A percentile compares a stretch with the other conserved stretches of the same genome.
These are phyloP conservation scores for Polymyxa betae DNA, from an alignment of 208 protist genomes.

Conservation along the genomic window DNA sequence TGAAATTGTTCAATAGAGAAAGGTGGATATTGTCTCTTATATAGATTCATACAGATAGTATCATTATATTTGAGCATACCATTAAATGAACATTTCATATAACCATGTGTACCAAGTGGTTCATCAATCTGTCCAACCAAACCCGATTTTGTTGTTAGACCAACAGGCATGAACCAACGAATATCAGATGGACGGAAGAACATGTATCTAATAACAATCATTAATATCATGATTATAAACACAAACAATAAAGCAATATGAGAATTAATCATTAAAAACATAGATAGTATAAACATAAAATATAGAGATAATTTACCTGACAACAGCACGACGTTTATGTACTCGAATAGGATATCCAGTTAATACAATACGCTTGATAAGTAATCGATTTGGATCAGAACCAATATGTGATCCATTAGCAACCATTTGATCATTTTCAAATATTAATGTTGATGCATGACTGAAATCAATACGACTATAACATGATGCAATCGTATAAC, in stretches of 20 bases:
- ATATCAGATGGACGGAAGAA: constrained; percentile 88
- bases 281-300: background rate
- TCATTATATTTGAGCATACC: constrained; percentile 90
- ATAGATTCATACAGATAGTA: constrained; percentile 95
- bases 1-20: background rate
- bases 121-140: constrained; percentile 91
- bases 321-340: constrained; percentile 79
- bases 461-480: constrained; percentile 77
- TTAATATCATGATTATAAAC: background rate
- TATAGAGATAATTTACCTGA: constrained; percentile 71
- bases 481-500: constrained; percentile 73
- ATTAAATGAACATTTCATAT: constrained; percentile 93
- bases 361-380: constrained; percentile 81
- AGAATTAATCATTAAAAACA: background rate
- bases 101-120: constrained; percentile 91
- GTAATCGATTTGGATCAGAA: constrained; percentile 77
- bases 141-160: constrained; percentile 91
- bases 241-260: background rate
- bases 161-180: constrained; percentile 92
- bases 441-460: constrained; percentile 73
- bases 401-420: constrained; percentile 67
- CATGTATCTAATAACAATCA: constrained; percentile 71
- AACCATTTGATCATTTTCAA: constrained; percentile 67
- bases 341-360: constrained; percentile 80
- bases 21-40: constrained; percentile 91